Conservation (phyloP, 2,329 filamentous ascomycete genomes). For the Chaetothyriales sp. region DNA sequence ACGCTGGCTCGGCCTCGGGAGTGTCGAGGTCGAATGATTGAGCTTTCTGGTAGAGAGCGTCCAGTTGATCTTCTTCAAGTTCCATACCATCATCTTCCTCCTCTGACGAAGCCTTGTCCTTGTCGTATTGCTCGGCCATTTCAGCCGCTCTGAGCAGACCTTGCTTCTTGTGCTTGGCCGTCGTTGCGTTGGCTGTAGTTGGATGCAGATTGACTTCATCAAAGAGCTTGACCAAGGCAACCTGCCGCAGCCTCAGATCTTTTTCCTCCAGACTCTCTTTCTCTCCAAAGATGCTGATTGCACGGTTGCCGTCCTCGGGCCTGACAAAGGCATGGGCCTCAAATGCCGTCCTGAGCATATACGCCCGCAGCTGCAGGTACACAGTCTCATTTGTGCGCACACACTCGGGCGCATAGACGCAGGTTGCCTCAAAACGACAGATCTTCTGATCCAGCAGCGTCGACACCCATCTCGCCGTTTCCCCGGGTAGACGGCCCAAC, state of each 20-base stretch:
- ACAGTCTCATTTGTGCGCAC: conserved; percentile 84
- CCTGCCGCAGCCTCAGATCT: conserved; percentile 66
- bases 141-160: conserved; percentile 79
- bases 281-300: conserved; percentile 64
- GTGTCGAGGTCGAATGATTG: conserved; percentile 94
- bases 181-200: conserved; percentile 56
- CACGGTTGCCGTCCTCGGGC: conserved; percentile 54
- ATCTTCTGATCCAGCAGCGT: conserved; percentile 80
- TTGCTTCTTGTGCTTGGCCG: conserved; percentile 67
- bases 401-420: conserved; percentile 76
- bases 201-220: conserved; percentile 77
- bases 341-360: conserved; percentile 61
- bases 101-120: conserved; percentile 39
- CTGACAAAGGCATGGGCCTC: conserved; percentile 48
- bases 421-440: conserved; percentile 73
- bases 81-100: conserved; percentile 77
- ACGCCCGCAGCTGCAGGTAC: conserved; percentile 77
- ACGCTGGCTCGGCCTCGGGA: conserved; percentile 68
- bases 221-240: conserved; percentile 76
- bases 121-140: conserved; percentile 60
- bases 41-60: conserved; percentile 85
- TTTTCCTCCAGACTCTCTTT: conserved; percentile 78
- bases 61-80: conserved; percentile 87
- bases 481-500: conserved; percentile 73
- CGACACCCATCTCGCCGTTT: conserved; percentile 82